phyloP scores from a whole-genome alignment of 1,284 basidiomycete species.

The Mycosarcoma mackinlayi region DNA sequence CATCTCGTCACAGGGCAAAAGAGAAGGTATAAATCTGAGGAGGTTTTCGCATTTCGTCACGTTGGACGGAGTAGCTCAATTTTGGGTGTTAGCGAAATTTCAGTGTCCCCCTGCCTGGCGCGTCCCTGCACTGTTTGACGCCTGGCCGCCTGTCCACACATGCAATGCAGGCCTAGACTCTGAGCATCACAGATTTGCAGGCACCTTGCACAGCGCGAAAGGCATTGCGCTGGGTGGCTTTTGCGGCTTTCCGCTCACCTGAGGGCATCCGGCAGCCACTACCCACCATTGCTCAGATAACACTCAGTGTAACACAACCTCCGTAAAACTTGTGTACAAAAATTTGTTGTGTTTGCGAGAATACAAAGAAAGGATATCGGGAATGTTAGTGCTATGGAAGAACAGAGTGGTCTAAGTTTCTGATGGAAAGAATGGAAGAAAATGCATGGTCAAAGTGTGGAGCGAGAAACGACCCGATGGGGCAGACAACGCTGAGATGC shows the following conservation, averaged over 20 bases:
- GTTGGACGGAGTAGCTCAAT: conserved; percentile 14
- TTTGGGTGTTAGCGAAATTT: background rate
- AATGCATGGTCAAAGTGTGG: background rate
- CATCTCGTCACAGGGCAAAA: too few species aligned
- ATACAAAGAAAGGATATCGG: conserved; percentile 28
- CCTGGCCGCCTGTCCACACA: background rate
- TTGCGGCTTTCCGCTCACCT: too few species aligned
- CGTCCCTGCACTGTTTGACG: conserved; percentile 26
- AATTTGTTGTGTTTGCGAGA: conserved; percentile 21
- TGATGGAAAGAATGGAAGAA: background rate
- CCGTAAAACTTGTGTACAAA: too few species aligned
- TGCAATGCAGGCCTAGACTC: background rate
- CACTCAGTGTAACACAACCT: too few species aligned
- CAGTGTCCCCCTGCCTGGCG: background rate
- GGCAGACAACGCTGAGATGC: background rate
- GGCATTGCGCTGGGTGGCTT: too few species aligned
- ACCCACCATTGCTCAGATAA: too few species aligned
- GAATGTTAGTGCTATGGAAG: conserved; percentile 7
- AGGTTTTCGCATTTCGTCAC: background rate
- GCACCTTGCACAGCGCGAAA: too few species aligned
- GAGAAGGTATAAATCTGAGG: background rate
- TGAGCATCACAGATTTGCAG: background rate
- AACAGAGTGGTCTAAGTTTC: background rate
- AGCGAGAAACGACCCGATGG: background rate
- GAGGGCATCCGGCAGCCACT: too few species aligned